Evolutionary conservation across 768 basidiomycete species (phyloP), one percentile per base, ranked within the genome.

Genomic region (Aureoboletus auriporus): DNA sequence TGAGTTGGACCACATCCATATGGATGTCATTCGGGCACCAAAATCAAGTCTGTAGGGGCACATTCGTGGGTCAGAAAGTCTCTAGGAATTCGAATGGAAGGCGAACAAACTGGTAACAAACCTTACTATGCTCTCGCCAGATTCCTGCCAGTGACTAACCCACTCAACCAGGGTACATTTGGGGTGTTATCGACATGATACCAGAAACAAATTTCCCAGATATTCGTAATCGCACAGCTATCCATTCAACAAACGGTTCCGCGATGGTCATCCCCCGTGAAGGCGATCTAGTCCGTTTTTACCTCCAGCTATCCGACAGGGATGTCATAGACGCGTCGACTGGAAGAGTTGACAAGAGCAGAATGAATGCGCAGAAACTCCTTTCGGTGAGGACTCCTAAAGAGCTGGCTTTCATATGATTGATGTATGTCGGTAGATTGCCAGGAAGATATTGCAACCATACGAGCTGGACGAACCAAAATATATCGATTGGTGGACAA

Each of bases 141-240:
- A 23, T 23, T 5, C 29, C 44, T 50, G 7, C 3, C 28, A 6
- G 23, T 29, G 14, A 8, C 33, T 50, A 9, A 53, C 34, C 5
- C 23, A 47, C 28, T 12, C 14, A 14, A 39, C 75, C 72, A 68
- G 83, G 90, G 45, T 84, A 78, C 49, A 74, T 91, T 16, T 93
- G 90, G 90, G 90, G 90, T 3, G 89, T 92, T 3, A 66, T 90
- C n/a, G 90, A 90, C 64, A 70, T 80, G 42, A 57, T 78, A 23
- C 83, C 83, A 0, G 75, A 82, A n/a, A 88, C 86, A 1, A 71
- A 89, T 58, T 87, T 89, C 51, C 89, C 89, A 0, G 86, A 90
- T 60, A 82, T 86, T 50, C 80, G 87, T 14, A 82, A 81, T 47
- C 75, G 71, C 54, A 71, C 71, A 41, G 80, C 70, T 0, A 77